phyloP scores from a whole-genome alignment of 805 yeast genomes.

The Metschnikowia kofuensis region DNA sequence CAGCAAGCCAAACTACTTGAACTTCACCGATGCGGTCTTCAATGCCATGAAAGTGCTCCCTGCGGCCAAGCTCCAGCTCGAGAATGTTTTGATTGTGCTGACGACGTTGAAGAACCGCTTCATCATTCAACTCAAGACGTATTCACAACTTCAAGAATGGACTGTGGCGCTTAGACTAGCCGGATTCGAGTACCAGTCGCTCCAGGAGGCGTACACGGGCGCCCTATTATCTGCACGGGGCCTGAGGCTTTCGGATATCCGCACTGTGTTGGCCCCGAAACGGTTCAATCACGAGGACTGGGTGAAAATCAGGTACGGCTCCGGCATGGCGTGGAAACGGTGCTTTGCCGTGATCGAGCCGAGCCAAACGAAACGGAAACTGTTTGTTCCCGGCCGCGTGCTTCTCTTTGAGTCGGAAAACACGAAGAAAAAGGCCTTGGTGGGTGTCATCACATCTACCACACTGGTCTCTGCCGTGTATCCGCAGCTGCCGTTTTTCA shows the following conservation, averaged over 20 bases:
- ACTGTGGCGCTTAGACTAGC: slow-evolving; percentile 78
- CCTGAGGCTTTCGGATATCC: slow-evolving; percentile 78
- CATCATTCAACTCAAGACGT: slow-evolving; percentile 71
- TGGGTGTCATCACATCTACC: slow-evolving; percentile 76
- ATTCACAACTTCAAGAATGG: slow-evolving; percentile 70
- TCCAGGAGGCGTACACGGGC: slow-evolving; percentile 96
- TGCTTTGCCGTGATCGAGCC: slow-evolving; percentile 90
- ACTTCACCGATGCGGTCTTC: slow-evolving; percentile 85
- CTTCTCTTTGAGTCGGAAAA: slow-evolving; percentile 82
- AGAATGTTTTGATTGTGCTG: slow-evolving; percentile 81
- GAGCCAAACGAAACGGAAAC: slow-evolving; percentile 48
- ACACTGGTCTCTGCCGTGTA: slow-evolving; percentile 83
- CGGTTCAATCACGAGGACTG: slow-evolving; percentile 89
- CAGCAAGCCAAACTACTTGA: slow-evolving; percentile 80
- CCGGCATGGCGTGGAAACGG: slow-evolving; percentile 97
- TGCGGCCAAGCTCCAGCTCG: slow-evolving; percentile 57
- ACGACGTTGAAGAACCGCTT: slow-evolving; percentile 90
- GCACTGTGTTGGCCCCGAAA: slow-evolving; percentile 79
- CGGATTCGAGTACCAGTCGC: slow-evolving; percentile 71
- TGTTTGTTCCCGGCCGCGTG: slow-evolving; percentile 59
- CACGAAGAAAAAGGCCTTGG: slow-evolving; percentile 62
- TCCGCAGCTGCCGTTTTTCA: slow-evolving; percentile 77
- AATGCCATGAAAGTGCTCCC: slow-evolving; percentile 69
- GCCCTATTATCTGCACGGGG: slow-evolving; percentile 93
- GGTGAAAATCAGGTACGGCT: slow-evolving; percentile 92